These are phyloP conservation scores for Nitzschia inconspicua DNA, from an alignment of 108 stramenopile species.

Conservation along the genomic window DNA sequence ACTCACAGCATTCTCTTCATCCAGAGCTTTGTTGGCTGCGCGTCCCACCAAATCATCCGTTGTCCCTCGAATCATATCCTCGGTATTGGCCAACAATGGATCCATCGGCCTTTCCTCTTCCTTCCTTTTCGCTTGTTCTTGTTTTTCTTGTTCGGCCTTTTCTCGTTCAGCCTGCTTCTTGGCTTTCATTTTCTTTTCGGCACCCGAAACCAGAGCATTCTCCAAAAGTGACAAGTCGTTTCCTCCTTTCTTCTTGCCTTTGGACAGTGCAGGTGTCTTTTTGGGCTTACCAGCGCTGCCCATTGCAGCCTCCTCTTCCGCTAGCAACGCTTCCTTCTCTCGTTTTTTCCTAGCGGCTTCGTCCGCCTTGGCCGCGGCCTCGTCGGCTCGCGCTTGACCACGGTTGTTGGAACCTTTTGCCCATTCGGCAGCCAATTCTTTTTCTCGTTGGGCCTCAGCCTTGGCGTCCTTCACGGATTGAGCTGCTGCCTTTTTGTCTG, in stretches of 20 bases:
- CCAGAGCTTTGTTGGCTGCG: slow-evolving; percentile 52
- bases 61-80: slow-evolving; percentile 42
- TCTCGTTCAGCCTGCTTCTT: slow-evolving; percentile 48
- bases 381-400: slow-evolving; percentile 39
- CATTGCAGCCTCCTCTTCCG: slow-evolving; percentile 60
- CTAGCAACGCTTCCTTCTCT: slow-evolving; percentile 71
- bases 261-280: slow-evolving; percentile 16
- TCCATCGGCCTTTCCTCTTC: slow-evolving; percentile 41
- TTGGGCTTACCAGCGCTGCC: slow-evolving; percentile 42
- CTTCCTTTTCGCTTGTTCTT: slow-evolving; percentile 32
- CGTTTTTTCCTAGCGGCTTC: slow-evolving; percentile 66
- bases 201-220: slow-evolving; percentile 67
- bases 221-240: slow-evolving; percentile 67
- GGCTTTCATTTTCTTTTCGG: slow-evolving; percentile 80
- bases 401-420: slow-evolving; percentile 55
- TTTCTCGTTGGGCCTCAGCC: slow-evolving; percentile 39
- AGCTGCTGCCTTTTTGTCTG: slow-evolving; percentile 61
- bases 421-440: slow-evolving; percentile 48
- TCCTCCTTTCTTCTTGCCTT: slow-evolving; percentile 51
- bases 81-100: slow-evolving; percentile 72
- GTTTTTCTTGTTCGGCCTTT: slow-evolving; percentile 50
- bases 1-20: slow-evolving; percentile 44
- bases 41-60: slow-evolving; percentile 41
- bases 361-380: slow-evolving; percentile 71
- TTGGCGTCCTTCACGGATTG: slow-evolving; percentile 66